Evolutionary conservation across 2,329 filamentous ascomycete species (phyloP).

Genomic region (Xylaria polymorpha): DNA sequence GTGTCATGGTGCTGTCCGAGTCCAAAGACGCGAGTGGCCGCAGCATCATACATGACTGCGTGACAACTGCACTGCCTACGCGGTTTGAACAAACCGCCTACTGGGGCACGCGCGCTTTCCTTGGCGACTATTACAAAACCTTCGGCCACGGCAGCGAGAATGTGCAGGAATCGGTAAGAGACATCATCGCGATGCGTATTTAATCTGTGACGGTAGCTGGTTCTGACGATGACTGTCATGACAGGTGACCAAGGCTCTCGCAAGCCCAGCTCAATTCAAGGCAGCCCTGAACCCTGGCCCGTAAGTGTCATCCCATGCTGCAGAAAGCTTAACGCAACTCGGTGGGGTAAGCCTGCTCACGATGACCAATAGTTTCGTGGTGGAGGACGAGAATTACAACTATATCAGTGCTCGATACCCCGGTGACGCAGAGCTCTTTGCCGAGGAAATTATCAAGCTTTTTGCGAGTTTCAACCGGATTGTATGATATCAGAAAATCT

Average conservation of each 20-base stretch:
- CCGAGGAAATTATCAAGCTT: slow-evolving; percentile 56
- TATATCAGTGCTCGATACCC: slow-evolving; percentile 62
- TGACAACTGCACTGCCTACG: slow-evolving; percentile 61
- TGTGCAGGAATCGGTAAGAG: slow-evolving; percentile 59
- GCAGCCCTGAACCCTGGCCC: slow-evolving; percentile 55
- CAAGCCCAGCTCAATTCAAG: slow-evolving; percentile 58
- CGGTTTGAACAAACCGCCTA: slow-evolving; percentile 62
- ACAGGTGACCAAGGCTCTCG: slow-evolving; percentile 58
- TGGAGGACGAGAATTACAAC: slow-evolving; percentile 61
- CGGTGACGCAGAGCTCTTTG: slow-evolving; percentile 56
- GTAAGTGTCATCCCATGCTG: slow-evolving; percentile 49
- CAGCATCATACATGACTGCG: slow-evolving; percentile 60
- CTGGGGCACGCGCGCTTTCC: slow-evolving; percentile 60
- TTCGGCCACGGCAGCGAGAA: slow-evolving; percentile 63
- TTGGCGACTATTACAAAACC: slow-evolving; percentile 68
- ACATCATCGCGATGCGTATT: background rate
- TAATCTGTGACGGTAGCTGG: background rate
- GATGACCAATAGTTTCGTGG: slow-evolving; percentile 55
- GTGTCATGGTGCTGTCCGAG: slow-evolving; percentile 62
- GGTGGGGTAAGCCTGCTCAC: slow-evolving; percentile 25
- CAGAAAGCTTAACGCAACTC: background rate
- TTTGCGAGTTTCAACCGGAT: slow-evolving; percentile 52
- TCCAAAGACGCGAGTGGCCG: slow-evolving; percentile 55
- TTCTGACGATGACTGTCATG: slow-evolving; percentile 28
- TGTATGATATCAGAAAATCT: slow-evolving; percentile 28